Percentiles rank a stretch among this genome's conserved stretches.
Evolutionary conservation across 2,329 filamentous ascomycete species (phyloP).

Genomic region (Aspergillus spinulosporus): DNA sequence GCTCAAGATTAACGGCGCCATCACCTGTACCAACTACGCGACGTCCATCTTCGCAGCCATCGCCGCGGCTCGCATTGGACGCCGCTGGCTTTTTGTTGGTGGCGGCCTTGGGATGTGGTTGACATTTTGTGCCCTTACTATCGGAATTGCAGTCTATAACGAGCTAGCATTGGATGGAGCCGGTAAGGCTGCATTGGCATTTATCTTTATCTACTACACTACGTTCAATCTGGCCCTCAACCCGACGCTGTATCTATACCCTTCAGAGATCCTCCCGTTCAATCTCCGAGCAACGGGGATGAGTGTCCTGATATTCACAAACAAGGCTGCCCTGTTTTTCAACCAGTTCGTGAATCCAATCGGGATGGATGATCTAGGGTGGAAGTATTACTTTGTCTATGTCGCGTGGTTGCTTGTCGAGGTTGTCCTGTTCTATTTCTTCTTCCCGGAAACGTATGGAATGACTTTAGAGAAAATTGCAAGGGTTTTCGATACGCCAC

Average conservation of each 20-base stretch:
- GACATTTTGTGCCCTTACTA: neutral
- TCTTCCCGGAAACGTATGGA: neutral
- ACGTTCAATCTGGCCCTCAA: neutral
- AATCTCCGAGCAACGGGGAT: neutral
- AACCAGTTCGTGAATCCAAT: neutral
- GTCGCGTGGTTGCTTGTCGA: neutral
- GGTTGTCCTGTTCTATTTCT: neutral
- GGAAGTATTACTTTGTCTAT: constrained; percentile 3
- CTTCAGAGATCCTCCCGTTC: neutral
- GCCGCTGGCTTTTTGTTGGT: constrained; percentile 44
- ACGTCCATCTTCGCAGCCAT: constrained; percentile 57
- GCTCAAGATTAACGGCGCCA: constrained; percentile 57
- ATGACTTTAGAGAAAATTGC: constrained; percentile 6
- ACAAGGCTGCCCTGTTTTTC: neutral
- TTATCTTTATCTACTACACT: neutral
- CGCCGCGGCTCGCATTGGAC: constrained; percentile 50
- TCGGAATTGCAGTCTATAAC: neutral
- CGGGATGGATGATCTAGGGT: neutral
- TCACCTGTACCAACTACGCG: constrained; percentile 57
- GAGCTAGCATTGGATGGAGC: neutral
- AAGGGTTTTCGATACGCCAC: constrained; percentile 29
- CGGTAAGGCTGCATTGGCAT: neutral
- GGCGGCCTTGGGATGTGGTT: constrained; percentile 21
- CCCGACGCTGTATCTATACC: neutral
- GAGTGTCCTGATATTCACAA: neutral